Base-by-base conservation (phyloP, 352 stramenopile genomes). In the Pythium aquatile region DNA sequence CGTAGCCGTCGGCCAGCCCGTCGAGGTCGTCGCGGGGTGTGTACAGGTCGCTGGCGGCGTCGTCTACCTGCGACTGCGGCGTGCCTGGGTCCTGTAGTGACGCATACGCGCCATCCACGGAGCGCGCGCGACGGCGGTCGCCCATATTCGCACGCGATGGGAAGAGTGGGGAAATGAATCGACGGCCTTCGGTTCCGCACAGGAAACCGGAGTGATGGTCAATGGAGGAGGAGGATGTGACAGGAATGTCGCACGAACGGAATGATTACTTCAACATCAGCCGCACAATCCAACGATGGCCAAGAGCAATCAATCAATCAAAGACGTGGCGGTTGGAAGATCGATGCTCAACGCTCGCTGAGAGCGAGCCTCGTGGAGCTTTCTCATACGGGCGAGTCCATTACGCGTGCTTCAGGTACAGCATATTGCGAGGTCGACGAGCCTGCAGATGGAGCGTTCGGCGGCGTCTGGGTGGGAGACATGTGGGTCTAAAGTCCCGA, bases 251-350 rank as follows among this genome's bases (percentile, higher is more conserved):
- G 65, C 58, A 63, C 35, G 32, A 62, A 57, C 8, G 10, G 44
- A 51, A 29, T 70, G 64, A 70, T 70, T 70, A 65, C 64, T 70
- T 70, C 64, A 70, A 70, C 63, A 40, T 58, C 24, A 33, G 5
- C 26, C 30, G 54, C 49, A 48, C 39, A 63, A 58, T 40, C 30
- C 29, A 2, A 67, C 61, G 53, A 67, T 29, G 35, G 5, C 24
- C 53, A 39, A 26, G 10, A 61, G 37, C 55, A 61, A 61, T 59
- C 53, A 59, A 58, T 33, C 28, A 39, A 17, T 55, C 26, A 55
- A 35, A 28, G 35, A 16, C 35, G 2, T 11, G 35, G 16, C 7
- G 35, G 16, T 11, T 14, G 8, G 35, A 16, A 42, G 11, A 17
- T 16, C 35, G 32, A 9, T 16, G 35, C 35, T 16, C 35, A 42